phyloP scores from a whole-genome alignment of 805 yeast genomes.

The Saccharomycopsis guyanensis region DNA sequence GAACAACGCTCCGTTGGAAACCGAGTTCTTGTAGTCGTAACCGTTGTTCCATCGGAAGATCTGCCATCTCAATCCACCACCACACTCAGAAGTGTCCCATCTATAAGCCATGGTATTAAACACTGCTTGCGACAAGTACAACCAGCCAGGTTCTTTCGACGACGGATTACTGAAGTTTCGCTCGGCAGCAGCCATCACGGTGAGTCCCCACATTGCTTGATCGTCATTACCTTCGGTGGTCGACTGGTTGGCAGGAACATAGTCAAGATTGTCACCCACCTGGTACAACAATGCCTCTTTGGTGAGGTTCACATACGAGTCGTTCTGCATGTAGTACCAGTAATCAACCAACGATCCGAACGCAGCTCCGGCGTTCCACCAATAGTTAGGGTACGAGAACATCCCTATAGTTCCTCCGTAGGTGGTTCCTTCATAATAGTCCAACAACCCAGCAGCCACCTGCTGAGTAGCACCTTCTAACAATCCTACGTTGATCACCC shows the following conservation, averaged over 20 bases:
- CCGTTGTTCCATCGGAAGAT: constrained; percentile 93
- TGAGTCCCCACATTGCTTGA: constrained; percentile 95
- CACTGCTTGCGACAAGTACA: constrained; percentile 77
- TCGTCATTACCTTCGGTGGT: constrained; percentile 97
- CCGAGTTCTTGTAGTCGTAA: constrained; percentile 85
- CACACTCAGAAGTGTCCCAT: constrained; percentile 72
- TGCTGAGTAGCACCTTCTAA: constrained; percentile 45
- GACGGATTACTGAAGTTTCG: constrained; percentile 72
- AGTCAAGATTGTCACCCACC: constrained; percentile 65
- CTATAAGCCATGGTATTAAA: constrained; percentile 84
- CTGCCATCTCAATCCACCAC: constrained; percentile 95
- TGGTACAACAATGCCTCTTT: constrained; percentile 64
- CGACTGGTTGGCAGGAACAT: constrained; percentile 80
- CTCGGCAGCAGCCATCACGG: constrained; percentile 90
- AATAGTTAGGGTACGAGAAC: constrained; percentile 86
- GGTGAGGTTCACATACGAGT: constrained; percentile 52
- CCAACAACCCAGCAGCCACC: constrained; percentile 66
- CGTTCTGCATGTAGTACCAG: constrained; percentile 61
- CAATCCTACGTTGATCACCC: constrained; percentile 21
- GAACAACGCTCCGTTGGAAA: constrained; percentile 86
- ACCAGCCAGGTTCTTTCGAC: constrained; percentile 61
- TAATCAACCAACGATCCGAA: constrained; percentile 84
- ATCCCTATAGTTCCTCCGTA: constrained; percentile 78
- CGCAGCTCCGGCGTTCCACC: constrained; percentile 99
- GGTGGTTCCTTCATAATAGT: constrained; percentile 65